Evolutionary conservation across 441 rosid species (phyloP).

Genomic region (Pelargonium citronellum): DNA sequence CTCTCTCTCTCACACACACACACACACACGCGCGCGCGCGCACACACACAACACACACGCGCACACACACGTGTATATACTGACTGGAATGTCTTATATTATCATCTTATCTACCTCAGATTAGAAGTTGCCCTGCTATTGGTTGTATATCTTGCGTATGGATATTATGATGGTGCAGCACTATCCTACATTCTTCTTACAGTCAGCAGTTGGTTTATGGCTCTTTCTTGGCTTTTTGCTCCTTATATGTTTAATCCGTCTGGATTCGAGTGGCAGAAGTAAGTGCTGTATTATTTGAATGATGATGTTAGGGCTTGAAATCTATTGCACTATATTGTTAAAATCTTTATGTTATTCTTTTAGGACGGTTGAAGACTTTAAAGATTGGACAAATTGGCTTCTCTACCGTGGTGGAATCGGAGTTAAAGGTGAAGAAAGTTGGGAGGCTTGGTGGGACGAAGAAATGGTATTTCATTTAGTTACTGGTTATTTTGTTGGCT

Average conservation of each 20-base stretch:
- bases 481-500: slow-evolving; percentile 7
- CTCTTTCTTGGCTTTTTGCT: slow-evolving; percentile 94
- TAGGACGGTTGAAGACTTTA: slow-evolving; percentile 95
- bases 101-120: slow-evolving; percentile 38
- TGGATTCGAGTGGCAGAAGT: slow-evolving; percentile 99
- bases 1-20: slow-evolving; percentile 16
- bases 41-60: too few relatives aligned
- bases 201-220: slow-evolving; percentile 98
- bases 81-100: slow-evolving; percentile 22
- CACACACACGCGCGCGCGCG: background rate
- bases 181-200: slow-evolving; percentile 77
- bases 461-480: slow-evolving; percentile 60
- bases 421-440: slow-evolving; percentile 96
- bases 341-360: slow-evolving; percentile 22
- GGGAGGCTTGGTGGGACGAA: slow-evolving; percentile 99
- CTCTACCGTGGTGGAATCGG: slow-evolving; percentile 99
- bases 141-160: slow-evolving; percentile 83
- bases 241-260: slow-evolving; percentile 98
- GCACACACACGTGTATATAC: background rate
- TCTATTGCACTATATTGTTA: background rate
- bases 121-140: slow-evolving; percentile 79
- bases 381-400: slow-evolving; percentile 99
- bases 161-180: slow-evolving; percentile 73
- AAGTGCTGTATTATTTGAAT: slow-evolving; percentile 28
- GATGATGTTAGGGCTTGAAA: background rate